phyloP scores from a whole-genome alignment of 2,329 filamentous ascomycete species.

The Nectriaceae sp. region DNA sequence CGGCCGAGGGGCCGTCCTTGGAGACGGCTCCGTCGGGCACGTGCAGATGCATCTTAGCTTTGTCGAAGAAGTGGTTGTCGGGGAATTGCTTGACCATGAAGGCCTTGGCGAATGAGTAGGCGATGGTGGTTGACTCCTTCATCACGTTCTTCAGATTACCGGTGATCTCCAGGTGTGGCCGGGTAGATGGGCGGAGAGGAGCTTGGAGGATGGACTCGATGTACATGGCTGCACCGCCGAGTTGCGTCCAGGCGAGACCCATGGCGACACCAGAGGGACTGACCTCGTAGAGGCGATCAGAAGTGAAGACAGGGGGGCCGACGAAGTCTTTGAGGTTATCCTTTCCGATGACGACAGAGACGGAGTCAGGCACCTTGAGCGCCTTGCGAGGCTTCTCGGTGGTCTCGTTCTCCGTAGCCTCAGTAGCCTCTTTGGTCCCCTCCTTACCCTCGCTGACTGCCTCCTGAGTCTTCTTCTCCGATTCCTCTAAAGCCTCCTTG shows the following conservation, averaged over 20 bases:
- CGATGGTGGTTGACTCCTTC: constrained; percentile 95
- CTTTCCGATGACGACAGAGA: constrained; percentile 84
- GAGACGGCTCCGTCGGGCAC: constrained; percentile 95
- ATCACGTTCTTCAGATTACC: constrained; percentile 95
- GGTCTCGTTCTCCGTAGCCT: constrained; percentile 38
- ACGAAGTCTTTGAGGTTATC: constrained; percentile 96
- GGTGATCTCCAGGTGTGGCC: constrained; percentile 83
- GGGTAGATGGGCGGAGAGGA: constrained; percentile 70
- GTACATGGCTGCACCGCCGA: constrained; percentile 95
- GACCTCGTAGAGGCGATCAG: constrained; percentile 90
- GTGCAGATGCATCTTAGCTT: constrained; percentile 92
- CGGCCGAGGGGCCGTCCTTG: constrained; percentile 91
- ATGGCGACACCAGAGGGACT: constrained; percentile 95
- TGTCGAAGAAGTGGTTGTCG: constrained; percentile 93
- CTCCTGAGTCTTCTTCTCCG: constrained; percentile 67
- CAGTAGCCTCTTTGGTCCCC: constrained; percentile 28
- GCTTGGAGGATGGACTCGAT: constrained; percentile 95
- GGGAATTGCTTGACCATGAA: constrained; percentile 83
- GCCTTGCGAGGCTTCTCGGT: constrained; percentile 73
- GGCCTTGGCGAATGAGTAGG: constrained; percentile 94
- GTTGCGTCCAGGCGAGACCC: constrained; percentile 97
- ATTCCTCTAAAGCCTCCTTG: constrained; percentile 73
- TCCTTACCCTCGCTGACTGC: constrained; percentile 45
- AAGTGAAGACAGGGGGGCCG: constrained; percentile 91
- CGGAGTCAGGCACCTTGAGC: constrained; percentile 80